Evolutionary conservation across 2,329 filamentous ascomycete species (phyloP), one percentile per base, ranked within the genome.

Genomic region (Claviceps sorghi): DNA sequence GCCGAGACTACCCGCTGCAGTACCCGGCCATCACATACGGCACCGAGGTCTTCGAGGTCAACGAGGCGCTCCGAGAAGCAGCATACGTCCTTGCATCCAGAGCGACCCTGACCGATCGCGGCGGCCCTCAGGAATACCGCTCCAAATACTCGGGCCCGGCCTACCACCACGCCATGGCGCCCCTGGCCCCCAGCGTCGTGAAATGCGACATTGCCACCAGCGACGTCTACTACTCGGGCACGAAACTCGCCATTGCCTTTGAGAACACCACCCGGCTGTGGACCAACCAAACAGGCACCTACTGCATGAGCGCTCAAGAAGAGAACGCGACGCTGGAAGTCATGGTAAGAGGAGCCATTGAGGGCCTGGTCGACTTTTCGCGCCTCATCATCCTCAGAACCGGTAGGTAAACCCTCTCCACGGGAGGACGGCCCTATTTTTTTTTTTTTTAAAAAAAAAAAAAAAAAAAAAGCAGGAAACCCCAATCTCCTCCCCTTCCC

Each of bases 281-380:
- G 68, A 88, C 84, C 2, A 86, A 86, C 60, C 82, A 82, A 3
- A 78, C 75, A 0, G 82, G 80, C 0, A 64, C 72, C 6, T 87
- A 87, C 67, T 87, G 84, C 68, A 79, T 82, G 66, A 84, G 77
- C 1, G 83, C 83, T 0, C 83, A 87, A 63, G 84, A 88, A 64
- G 84, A 88, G 62, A 86, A 82, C 59, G 84, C 83, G 0, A 77
- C 77, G 0, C 74, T 87, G 1, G 82, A 84, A 58, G 82, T 77
- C 5, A 68, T 88, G 30, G 65, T 86, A 21, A 76, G 84, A 13
- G 75, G 75, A 1, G 76, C 80, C 0, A 65, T 76, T 22, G 70
- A 72, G 56, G 74, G 76, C 2, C 60, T 79, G 4, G 76, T 82
- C 4, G 84, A 88, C 62, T 88, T 84, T 64, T 65, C 71, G 5